A percentile compares a stretch with the other conserved stretches of the same genome.
Evolutionary conservation across 192 early-diverging fungal genomes (phyloP).

Genomic region (Phycomyces blakesleeanus): DNA sequence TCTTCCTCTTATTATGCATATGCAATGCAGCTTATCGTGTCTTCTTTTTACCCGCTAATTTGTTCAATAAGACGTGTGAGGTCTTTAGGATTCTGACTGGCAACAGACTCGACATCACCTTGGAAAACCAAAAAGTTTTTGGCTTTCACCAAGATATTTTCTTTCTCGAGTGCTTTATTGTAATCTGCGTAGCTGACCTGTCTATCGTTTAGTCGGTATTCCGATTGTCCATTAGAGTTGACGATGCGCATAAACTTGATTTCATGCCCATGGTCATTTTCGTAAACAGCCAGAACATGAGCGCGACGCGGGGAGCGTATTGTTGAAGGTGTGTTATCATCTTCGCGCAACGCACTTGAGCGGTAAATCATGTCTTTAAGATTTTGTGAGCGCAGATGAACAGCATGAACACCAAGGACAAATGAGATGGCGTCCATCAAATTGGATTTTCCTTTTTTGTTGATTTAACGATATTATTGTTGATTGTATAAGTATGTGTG

Average conservation of each 20-base stretch:
- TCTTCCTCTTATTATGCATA: background rate
- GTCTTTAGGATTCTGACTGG: constrained; percentile 93
- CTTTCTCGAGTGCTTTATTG: constrained; percentile 67
- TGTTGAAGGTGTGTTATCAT: constrained; percentile 26
- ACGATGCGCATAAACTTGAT: constrained; percentile 73
- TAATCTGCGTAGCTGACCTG: constrained; percentile 73
- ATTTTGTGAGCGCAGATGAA: constrained; percentile 85
- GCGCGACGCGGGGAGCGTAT: constrained; percentile 46
- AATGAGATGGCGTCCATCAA: constrained; percentile 99
- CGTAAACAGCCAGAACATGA: constrained; percentile 83
- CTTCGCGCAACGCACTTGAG: constrained; percentile 51
- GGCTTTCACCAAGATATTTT: constrained; percentile 94
- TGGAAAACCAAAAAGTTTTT: constrained; percentile 98
- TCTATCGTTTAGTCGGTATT: constrained; percentile 85
- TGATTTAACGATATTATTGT: background rate
- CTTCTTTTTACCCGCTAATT: constrained; percentile 68
- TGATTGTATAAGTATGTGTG: too few relatives aligned
- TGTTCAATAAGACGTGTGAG: constrained; percentile 92
- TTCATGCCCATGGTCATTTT: constrained; percentile 57
- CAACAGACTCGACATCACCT: constrained; percentile 96
- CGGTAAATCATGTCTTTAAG: constrained; percentile 91
- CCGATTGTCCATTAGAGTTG: constrained; percentile 63
- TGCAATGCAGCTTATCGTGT: background rate
- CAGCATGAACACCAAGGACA: constrained; percentile 91
- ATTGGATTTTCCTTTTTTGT: constrained; percentile 84